Percentiles rank a stretch among this genome's conserved stretches.
Conservation (phyloP, 306 rosid genomes). For the Quercus cerris region DNA sequence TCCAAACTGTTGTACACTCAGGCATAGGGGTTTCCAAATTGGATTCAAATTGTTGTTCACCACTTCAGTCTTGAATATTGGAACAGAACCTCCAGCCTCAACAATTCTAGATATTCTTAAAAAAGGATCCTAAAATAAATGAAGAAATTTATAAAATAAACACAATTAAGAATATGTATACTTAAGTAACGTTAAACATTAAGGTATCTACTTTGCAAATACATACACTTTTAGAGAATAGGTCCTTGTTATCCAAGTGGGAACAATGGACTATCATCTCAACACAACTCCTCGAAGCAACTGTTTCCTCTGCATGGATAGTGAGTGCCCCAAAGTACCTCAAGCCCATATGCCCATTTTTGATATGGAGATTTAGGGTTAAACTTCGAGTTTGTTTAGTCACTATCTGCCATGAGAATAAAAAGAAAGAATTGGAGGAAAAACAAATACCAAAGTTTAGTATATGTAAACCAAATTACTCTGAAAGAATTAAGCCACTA, state of each 20-base stretch:
- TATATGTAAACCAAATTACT: too few relatives aligned
- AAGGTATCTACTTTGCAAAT: conserved; percentile 2
- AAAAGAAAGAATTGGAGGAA: too few relatives aligned
- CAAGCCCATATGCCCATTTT: too few relatives aligned
- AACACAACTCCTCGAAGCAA: too few relatives aligned
- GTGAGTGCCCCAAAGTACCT: too few relatives aligned
- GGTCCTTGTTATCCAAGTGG: conserved; percentile 31
- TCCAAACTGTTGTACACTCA: conserved; percentile 65
- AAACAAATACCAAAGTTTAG: too few relatives aligned
- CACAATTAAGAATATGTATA: neutral
- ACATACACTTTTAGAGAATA: conserved; percentile 71
- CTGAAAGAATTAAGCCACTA: too few relatives aligned
- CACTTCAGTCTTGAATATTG: conserved; percentile 90
- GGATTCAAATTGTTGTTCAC: conserved; percentile 70
- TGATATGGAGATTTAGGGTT: too few relatives aligned
- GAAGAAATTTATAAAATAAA: neutral
- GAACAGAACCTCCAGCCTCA: conserved; percentile 69
- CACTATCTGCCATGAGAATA: too few relatives aligned
- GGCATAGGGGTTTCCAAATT: conserved; percentile 65
- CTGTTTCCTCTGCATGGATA: too few relatives aligned
- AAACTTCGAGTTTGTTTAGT: too few relatives aligned
- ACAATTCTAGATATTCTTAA: conserved; percentile 66
- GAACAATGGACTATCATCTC: too few relatives aligned
- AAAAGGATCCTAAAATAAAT: conserved; percentile 70
- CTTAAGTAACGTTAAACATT: neutral